A percentile compares a stretch with the other conserved stretches of the same genome.
phyloP scores from a whole-genome alignment of 495 filamentous ascomycete genomes.

The Penicillium desertorum region DNA sequence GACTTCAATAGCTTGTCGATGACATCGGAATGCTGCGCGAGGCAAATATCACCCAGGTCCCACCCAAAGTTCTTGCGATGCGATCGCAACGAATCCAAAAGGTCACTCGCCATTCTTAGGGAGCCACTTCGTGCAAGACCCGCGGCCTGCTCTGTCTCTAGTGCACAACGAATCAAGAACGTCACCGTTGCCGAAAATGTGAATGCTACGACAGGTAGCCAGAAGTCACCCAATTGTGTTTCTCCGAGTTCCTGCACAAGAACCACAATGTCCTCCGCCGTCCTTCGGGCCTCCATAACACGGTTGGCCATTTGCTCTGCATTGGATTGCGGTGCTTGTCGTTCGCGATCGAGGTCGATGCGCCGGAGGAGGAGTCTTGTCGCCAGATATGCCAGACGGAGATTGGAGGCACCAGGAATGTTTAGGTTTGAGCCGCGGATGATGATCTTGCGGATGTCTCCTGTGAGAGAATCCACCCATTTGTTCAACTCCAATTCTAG shows the following conservation, averaged over 20 bases:
- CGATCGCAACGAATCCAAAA: conserved; percentile 9
- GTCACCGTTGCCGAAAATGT: conserved; percentile 32
- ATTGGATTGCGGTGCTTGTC: background rate
- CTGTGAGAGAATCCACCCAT: conserved; percentile 26
- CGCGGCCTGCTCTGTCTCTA: conserved; percentile 14
- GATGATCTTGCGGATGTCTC: conserved; percentile 23
- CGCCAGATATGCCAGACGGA: conserved; percentile 35
- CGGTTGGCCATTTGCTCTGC: conserved; percentile 13
- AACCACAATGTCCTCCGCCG: conserved; percentile 38
- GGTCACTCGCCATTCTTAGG: conserved; percentile 20
- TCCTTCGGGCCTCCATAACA: conserved; percentile 17
- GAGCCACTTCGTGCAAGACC: conserved; percentile 12
- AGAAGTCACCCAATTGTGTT: conserved; percentile 31
- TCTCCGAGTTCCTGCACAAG: conserved; percentile 35
- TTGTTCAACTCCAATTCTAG: conserved; percentile 25
- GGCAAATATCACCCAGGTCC: conserved; percentile 24
- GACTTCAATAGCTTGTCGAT: conserved; percentile 17
- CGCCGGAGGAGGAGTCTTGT: conserved; percentile 30
- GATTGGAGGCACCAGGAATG: conserved; percentile 29
- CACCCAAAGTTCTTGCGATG: conserved; percentile 16
- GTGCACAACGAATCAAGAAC: conserved; percentile 33
- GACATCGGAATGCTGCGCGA: conserved; percentile 16
- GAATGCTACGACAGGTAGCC: conserved; percentile 36
- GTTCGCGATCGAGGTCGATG: conserved; percentile 22
- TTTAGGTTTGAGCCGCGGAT: conserved; percentile 16